Conservation (phyloP, 768 basidiomycete species). For the Pleurotus tuber-regium region DNA sequence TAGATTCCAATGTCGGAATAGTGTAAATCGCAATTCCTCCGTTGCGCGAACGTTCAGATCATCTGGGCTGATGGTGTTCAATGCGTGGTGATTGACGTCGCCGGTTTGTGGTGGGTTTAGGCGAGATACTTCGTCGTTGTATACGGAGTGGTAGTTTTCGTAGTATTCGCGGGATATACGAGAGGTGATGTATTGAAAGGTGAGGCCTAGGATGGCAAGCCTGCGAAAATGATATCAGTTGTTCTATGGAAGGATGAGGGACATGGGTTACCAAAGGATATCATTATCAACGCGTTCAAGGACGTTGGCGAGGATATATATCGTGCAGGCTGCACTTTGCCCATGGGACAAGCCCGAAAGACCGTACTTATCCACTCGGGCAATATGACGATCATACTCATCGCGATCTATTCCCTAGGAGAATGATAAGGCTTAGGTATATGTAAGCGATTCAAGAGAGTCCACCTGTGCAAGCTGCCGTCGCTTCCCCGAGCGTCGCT, state of each 20-base stretch:
- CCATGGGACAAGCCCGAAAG: slow-evolving; percentile 81
- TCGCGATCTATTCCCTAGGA: slow-evolving; percentile 64
- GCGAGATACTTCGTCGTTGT: slow-evolving; percentile 89
- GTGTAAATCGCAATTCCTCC: slow-evolving; percentile 91
- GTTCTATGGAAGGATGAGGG: neutral
- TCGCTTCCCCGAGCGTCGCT: slow-evolving; percentile 6
- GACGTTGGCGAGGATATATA: slow-evolving; percentile 88
- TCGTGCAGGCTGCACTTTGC: slow-evolving; percentile 84
- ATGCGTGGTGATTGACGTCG: slow-evolving; percentile 28
- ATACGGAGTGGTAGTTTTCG: slow-evolving; percentile 76
- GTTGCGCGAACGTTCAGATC: slow-evolving; percentile 78
- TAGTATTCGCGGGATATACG: slow-evolving; percentile 87
- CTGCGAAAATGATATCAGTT: neutral
- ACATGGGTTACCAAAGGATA: slow-evolving; percentile 70
- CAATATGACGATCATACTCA: slow-evolving; percentile 61
- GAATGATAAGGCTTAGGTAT: neutral
- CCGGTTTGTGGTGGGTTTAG: slow-evolving; percentile 66
- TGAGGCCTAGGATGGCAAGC: slow-evolving; percentile 62
- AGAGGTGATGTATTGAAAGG: slow-evolving; percentile 86
- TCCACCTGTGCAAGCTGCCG: slow-evolving; percentile 23
- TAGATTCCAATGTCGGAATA: slow-evolving; percentile 96
- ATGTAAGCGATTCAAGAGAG: slow-evolving; percentile 12
- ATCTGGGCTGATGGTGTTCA: slow-evolving; percentile 68
- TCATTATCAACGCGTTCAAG: slow-evolving; percentile 93
- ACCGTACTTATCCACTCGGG: slow-evolving; percentile 79